phyloP scores from a whole-genome alignment of 2,329 filamentous ascomycete species.

The Exophiala sp. region DNA sequence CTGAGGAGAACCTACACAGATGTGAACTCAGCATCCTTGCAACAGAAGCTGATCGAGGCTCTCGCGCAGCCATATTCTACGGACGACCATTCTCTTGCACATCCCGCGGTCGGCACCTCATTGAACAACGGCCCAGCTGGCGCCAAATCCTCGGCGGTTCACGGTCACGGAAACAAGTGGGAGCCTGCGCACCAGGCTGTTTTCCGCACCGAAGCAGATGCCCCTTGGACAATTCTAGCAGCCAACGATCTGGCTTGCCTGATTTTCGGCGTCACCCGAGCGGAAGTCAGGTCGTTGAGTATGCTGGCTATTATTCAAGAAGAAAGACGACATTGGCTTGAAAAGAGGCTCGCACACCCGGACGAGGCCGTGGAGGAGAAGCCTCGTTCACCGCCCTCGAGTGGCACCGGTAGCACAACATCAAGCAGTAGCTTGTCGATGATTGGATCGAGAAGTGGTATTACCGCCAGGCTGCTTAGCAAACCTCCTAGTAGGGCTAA shows the following conservation, averaged over 20 bases:
- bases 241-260: conserved; percentile 95
- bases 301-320: conserved; percentile 92
- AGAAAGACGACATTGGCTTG: conserved; percentile 82
- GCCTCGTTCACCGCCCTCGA: conserved; percentile 20
- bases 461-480: conserved; percentile 80
- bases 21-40: conserved; percentile 64
- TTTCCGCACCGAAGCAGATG: conserved; percentile 85
- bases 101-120: conserved; percentile 36
- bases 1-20: conserved; percentile 88
- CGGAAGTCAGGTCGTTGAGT: conserved; percentile 87
- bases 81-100: conserved; percentile 40
- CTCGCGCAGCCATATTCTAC: conserved; percentile 73
- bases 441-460: conserved; percentile 67
- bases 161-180: conserved; percentile 86
- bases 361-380: conserved; percentile 17
- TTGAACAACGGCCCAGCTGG: conserved; percentile 10
- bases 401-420: conserved; percentile 23
- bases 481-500: conserved; percentile 62
- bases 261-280: conserved; percentile 97
- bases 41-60: conserved; percentile 77
- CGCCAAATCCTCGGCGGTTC: conserved; percentile 50
- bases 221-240: conserved; percentile 92
- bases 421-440: conserved; percentile 32
- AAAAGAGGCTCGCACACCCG: conserved; percentile 63
- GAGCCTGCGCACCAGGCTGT: conserved; percentile 89